These are phyloP conservation scores for Yamadazyma friedrichii DNA, from an alignment of 1,139 yeast species.

Conservation along the genomic window DNA sequence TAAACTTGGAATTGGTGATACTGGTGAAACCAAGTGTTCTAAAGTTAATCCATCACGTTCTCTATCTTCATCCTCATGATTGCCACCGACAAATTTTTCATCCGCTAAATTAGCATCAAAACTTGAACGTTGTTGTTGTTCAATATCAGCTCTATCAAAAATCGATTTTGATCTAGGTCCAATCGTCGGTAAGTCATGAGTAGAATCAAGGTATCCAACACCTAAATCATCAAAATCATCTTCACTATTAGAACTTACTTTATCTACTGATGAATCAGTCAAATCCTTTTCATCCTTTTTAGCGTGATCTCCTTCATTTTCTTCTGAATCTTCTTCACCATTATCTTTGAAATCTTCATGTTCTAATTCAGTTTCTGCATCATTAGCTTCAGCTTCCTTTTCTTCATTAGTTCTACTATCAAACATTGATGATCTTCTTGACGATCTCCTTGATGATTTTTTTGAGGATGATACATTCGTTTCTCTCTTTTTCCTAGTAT, in stretches of 20 bases:
- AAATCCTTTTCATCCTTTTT: constrained; percentile 12
- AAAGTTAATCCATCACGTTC: constrained; percentile 31
- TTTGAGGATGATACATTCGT: constrained; percentile 1
- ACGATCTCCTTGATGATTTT: constrained; percentile 8
- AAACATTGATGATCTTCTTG: constrained; percentile 13
- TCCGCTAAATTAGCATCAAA: constrained; percentile 10
- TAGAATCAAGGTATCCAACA: constrained; percentile 29
- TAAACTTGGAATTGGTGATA: constrained; percentile 53
- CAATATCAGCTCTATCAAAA: constrained; percentile 30
- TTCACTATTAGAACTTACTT: constrained; percentile 18
- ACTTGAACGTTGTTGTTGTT: constrained; percentile 10
- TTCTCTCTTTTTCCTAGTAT: constrained; percentile 1
- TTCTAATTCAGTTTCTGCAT: constrained; percentile 12
- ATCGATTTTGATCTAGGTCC: constrained; percentile 40
- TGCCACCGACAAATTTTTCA: background rate
- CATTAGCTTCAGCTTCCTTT: constrained; percentile 5
- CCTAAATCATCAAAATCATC: constrained; percentile 18
- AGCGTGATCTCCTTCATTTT: constrained; percentile 18
- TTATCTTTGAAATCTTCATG: constrained; percentile 14
- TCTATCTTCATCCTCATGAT: constrained; percentile 6
- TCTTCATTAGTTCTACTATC: constrained; percentile 1
- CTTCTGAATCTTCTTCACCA: constrained; percentile 10
- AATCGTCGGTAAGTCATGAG: constrained; percentile 20
- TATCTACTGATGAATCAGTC: constrained; percentile 7
- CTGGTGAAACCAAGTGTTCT: constrained; percentile 53